Base-by-base conservation (phyloP, 805 yeast species). In the Candida peoriensis region DNA sequence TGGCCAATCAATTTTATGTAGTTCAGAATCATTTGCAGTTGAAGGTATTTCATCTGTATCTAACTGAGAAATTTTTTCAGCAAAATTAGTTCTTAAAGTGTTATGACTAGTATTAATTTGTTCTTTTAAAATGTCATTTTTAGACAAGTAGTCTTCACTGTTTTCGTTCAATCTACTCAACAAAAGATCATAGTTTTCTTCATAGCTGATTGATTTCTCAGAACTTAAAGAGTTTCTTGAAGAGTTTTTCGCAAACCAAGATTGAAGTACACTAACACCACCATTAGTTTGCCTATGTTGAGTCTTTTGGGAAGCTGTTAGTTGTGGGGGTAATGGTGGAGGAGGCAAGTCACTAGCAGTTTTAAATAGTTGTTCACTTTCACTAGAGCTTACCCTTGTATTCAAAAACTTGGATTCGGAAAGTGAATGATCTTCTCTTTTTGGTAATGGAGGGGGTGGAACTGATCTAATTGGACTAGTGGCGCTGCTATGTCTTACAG, bases 1-100 rank as follows among this genome's bases (percentile, higher is more conserved):
- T 29, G 82, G 84, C 93, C 93, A 84, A 53, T 82, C 85, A 30
- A 79, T 70, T 18, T 70, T 63, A 4, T 46, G 9, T 66, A 57
- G 30, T 61, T 19, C 62, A 42, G 60, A n/a, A 11, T 32, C 33
- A 8, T 38, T 40, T 14, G 30, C 33, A 8, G 38, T 45, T 7
- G 38, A 20, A 2, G 36, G 27, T 19, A 30, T 30, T 16, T 38
- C 41, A 14, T 30, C 39, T 24, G 41, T 41, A 18, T 42, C 51
- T 7, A 42, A 32, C 3, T 28, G 36, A 9, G 54, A 41, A 5
- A 49, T 34, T 17, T 50, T 41, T n/a, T 44, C 47, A n/a, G 41
- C 39, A 28, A 47, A 49, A 1, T 52, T 35, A 0, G 58, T 33
- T 41, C 64, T 70, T 17, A 75, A 50, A 9, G 64, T 60, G 32